These are phyloP conservation scores for Trichoderma atroviride DNA, from an alignment of 2,329 filamentous ascomycete species.

Conservation along the genomic window DNA sequence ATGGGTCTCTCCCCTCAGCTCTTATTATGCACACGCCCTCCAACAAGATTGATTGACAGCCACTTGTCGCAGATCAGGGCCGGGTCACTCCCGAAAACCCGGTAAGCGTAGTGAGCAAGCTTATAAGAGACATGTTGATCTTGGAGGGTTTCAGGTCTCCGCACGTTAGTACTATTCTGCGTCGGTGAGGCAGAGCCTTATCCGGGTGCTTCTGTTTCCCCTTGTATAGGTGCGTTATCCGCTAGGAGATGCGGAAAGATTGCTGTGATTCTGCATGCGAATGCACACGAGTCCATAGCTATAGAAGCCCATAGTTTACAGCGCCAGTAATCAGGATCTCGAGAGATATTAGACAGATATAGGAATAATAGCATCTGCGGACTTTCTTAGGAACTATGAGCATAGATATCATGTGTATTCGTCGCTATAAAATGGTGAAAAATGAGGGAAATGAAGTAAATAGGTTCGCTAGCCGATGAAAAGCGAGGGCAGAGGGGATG, in stretches of 20 bases:
- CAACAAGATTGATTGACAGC: neutral
- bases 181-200: neutral
- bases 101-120: neutral
- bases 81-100: neutral
- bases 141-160: neutral
- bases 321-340: fast-evolving
- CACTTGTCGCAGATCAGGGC: neutral
- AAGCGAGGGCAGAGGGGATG: neutral
- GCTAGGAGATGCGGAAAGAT: neutral
- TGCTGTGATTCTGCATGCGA: neutral
- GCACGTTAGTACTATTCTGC: neutral
- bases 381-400: neutral
- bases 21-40: neutral
- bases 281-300: neutral
- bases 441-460: neutral
- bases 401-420: neutral
- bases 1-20: neutral
- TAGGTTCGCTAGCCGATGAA: neutral
- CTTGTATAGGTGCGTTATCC: neutral
- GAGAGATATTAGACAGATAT: neutral
- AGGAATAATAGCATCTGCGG: neutral
- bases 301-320: neutral
- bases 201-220: neutral
- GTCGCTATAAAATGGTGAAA: neutral
- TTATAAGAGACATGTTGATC: neutral